phyloP scores from a whole-genome alignment of 805 yeast genomes.

The Pichia phayaonensis region DNA sequence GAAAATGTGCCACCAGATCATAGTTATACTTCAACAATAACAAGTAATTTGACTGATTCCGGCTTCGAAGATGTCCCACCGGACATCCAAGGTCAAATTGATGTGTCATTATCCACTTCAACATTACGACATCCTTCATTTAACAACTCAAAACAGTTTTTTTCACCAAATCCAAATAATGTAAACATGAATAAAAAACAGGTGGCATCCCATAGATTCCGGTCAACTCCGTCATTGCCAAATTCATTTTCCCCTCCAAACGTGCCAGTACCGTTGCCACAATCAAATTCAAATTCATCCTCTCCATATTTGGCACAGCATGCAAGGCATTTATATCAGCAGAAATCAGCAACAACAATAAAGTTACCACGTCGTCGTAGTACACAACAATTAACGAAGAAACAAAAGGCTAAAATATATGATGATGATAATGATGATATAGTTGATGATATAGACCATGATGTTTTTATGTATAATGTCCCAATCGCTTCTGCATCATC shows the following conservation, averaged over 20 bases:
- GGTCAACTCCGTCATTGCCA: conserved; percentile 7
- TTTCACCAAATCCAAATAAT: background rate
- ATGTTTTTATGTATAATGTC: conserved; percentile 42
- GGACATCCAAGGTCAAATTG: background rate
- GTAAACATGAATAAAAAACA: background rate
- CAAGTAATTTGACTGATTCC: background rate
- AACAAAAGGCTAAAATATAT: conserved; percentile 23
- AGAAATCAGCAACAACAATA: conserved; percentile 1
- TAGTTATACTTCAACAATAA: background rate
- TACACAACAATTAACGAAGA: conserved; percentile 15
- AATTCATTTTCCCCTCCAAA: background rate
- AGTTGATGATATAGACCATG: conserved; percentile 31
- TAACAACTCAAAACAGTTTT: background rate
- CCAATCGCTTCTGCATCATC: conserved; percentile 38
- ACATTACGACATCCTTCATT: conserved; percentile 1
- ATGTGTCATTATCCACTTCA: conserved; percentile 2
- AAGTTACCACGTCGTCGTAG: conserved; percentile 7
- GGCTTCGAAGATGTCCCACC: background rate
- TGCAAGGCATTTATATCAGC: background rate
- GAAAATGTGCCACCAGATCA: background rate
- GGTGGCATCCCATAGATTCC: conserved; percentile 1
- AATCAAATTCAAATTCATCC: conserved; percentile 4
- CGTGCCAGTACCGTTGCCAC: background rate
- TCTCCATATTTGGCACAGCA: background rate
- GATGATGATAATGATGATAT: conserved; percentile 26